Base-by-base conservation (phyloP, 2,329 filamentous ascomycete genomes). In the Ascomycota sp. region DNA sequence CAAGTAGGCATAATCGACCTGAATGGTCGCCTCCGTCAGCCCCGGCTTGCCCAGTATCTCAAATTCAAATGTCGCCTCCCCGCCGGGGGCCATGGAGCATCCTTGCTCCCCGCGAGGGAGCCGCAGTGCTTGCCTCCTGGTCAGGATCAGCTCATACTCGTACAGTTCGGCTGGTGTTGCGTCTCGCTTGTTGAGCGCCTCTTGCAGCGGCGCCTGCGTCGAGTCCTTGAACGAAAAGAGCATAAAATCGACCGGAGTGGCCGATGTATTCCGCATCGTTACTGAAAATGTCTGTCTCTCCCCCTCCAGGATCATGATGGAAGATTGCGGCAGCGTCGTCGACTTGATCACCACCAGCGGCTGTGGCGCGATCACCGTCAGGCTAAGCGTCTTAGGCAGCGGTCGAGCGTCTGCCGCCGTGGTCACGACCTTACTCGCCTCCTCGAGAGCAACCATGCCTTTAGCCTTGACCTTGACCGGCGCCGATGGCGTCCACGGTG, bases 291-390 rank as follows among this genome's bases (percentile, higher is more conserved):
- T 59, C 40, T 73, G 75, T 15, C 66, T 68, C 51, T 98, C 86
- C 26, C 89, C 89, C 53, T 95, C 86, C 5, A 98, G 61, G 8
- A 98, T 65, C 83, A 93, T 94, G 23, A 93, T 58, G 8, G 82
- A 79, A 15, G 78, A 80, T 43, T 94, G 85, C 1, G 77, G 69
- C 2, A 94, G 61, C 9, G 76, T 81, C 4, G 75, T 77, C 7
- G 74, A 74, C 43, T 79, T 75, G 13, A 94, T 64, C 3, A 73
- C 56, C 4, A 95, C 57, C 4, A 80, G 55, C 5, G 89, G 89
- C 46, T 94, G 82, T 27, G 71, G 61, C 3, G 72, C 63, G 33
- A 94, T 83, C 17, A 92, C 80, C 30, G 69, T 81, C 25, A 91
- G 61, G 17, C 62, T 59, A 28, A 85, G 46, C 5, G 48, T 57